phyloP scores from a whole-genome alignment of 2,329 filamentous ascomycete species.

The Dactylellina cionopaga region DNA sequence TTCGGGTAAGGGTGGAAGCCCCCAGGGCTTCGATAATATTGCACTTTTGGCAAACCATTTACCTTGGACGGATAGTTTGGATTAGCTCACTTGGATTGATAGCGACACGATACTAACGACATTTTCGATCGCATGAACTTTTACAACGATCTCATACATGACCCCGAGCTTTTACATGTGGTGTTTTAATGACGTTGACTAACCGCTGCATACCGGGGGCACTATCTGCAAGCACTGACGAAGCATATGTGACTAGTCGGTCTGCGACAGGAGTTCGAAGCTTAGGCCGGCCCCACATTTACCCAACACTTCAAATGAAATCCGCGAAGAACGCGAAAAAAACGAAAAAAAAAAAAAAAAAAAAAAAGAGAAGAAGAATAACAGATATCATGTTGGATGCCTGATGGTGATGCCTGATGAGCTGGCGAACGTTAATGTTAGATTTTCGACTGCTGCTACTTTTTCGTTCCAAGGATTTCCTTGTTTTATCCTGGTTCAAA shows the following conservation, averaged over 20 bases:
- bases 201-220: background rate
- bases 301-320: background rate
- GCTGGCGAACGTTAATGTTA: constrained; percentile 15
- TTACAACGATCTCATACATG: no score
- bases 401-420: constrained; percentile 22
- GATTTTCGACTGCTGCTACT: background rate
- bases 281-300: constrained; percentile 1
- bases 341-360: constrained; percentile 12
- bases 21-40: background rate
- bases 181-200: no score
- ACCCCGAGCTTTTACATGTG: no score
- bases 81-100: background rate
- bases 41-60: background rate
- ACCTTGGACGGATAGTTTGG: background rate
- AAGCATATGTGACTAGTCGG: no score
- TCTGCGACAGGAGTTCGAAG: background rate
- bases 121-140: no score
- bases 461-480: background rate
- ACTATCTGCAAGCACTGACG: constrained; percentile 13
- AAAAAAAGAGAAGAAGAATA: background rate
- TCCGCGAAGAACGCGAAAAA: constrained; percentile 13
- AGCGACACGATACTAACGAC: no score
- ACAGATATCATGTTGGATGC: background rate
- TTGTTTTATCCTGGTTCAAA: constrained; percentile 21
- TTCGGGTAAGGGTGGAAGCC: background rate